Percentiles rank a stretch among this genome's conserved stretches.
phyloP scores from a whole-genome alignment of 2,329 filamentous ascomycete species.

The Ceratocystis albifundus region DNA sequence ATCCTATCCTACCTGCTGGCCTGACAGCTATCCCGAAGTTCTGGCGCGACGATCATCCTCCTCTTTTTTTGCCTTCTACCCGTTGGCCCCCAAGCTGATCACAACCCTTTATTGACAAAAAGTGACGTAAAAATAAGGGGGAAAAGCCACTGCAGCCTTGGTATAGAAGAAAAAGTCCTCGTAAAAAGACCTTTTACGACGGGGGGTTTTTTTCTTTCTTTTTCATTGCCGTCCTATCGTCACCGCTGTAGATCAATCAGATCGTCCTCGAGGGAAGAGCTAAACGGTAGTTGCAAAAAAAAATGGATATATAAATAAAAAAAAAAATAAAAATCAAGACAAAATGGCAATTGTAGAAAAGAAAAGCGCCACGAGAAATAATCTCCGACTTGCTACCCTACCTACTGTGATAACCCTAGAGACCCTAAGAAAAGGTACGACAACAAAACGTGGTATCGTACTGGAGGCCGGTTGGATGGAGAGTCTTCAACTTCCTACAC shows the following conservation, averaged over 20 bases:
- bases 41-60: background rate
- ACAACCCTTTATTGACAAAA: background rate
- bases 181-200: background rate
- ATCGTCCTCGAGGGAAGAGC: background rate
- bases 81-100: background rate
- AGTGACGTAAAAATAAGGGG: background rate
- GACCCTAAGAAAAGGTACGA: background rate
- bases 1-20: too few species aligned
- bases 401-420: background rate
- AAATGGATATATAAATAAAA: too few species aligned
- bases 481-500: background rate
- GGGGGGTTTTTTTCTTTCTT: too few species aligned
- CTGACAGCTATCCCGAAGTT: constrained; percentile 7
- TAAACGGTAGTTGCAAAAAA: background rate
- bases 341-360: background rate
- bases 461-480: too few species aligned
- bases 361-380: background rate
- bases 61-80: background rate
- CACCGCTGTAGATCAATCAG: background rate
- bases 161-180: background rate
- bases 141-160: too few species aligned
- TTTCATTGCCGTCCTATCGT: background rate
- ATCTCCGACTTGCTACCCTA: background rate
- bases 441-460: too few species aligned
- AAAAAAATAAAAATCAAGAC: background rate